Evolutionary conservation across 805 yeast genomes (phyloP).

Genomic region (Saccharomycopsis synnaedendra): DNA sequence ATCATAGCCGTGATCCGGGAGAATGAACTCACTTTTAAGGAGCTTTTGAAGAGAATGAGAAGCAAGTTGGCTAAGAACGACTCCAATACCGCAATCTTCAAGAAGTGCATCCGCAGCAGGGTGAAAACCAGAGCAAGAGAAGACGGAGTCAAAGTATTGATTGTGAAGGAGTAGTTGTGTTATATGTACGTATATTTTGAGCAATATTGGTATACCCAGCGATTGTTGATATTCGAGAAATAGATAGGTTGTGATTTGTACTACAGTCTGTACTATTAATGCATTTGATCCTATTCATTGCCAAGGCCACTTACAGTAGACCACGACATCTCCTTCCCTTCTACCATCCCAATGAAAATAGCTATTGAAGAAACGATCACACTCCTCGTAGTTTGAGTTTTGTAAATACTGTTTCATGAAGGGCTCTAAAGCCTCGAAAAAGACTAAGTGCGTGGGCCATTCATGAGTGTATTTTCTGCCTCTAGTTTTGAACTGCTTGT

Average conservation of each 20-base stretch:
- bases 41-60: constrained; percentile 48
- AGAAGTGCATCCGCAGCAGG: constrained; percentile 42
- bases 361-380: constrained; percentile 60
- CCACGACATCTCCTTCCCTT: constrained; percentile 66
- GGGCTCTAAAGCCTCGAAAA: constrained; percentile 55
- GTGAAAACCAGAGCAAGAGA: constrained; percentile 31
- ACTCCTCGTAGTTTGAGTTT: constrained; percentile 32
- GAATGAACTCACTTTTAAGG: constrained; percentile 40
- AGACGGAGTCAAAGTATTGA: constrained; percentile 25
- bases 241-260: neutral
- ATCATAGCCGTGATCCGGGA: constrained; percentile 49
- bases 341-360: constrained; percentile 80
- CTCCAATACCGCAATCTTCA: constrained; percentile 51
- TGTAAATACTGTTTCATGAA: constrained; percentile 30
- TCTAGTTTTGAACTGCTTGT: constrained; percentile 18
- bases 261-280: neutral
- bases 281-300: constrained; percentile 16
- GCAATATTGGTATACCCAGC: too few relatives aligned
- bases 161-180: constrained; percentile 6
- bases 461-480: constrained; percentile 25
- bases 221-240: too few relatives aligned
- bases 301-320: constrained; percentile 38
- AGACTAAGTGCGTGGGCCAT: constrained; percentile 68
- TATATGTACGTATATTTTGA: neutral
- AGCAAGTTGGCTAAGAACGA: constrained; percentile 52